Percentiles rank a stretch among this genome's conserved stretches.
phyloP scores from a whole-genome alignment of 257 asterid genomes.

The Thymus quinquecostatus region DNA sequence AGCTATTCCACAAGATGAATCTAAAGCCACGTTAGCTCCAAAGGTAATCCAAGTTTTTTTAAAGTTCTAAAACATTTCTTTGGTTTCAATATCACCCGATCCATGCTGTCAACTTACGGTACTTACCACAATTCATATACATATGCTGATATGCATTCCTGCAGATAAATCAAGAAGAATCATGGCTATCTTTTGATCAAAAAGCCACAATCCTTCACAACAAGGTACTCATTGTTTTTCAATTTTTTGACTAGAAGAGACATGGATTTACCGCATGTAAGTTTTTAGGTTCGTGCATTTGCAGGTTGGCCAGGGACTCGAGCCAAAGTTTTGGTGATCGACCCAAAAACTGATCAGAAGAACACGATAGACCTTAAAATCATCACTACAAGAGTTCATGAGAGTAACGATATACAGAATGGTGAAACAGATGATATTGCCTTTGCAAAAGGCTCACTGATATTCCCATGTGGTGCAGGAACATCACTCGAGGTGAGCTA shows the following conservation, averaged over 20 bases:
- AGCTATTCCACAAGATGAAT: conserved; percentile 79
- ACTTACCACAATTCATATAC: too few relatives aligned
- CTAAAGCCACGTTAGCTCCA: conserved; percentile 84
- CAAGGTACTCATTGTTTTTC: conserved; percentile 57
- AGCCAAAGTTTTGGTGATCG: conserved; percentile 60
- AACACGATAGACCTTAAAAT: conserved; percentile 68
- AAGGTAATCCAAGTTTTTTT: conserved; percentile 51
- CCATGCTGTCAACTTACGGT: not conserved
- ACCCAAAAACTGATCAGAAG: conserved; percentile 44
- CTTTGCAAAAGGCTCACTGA: conserved; percentile 65
- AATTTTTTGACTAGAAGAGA: conserved; percentile 12
- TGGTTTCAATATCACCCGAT: not conserved
- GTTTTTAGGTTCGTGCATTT: conserved; percentile 95
- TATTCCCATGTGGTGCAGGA: conserved; percentile 72
- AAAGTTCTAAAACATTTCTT: not conserved
- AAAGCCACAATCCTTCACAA: conserved; percentile 81
- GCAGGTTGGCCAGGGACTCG: conserved; percentile 99
- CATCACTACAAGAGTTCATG: conserved; percentile 69
- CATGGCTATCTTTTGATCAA: conserved; percentile 78
- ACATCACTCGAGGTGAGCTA: conserved; percentile 80
- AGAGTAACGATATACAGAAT: conserved; percentile 35
- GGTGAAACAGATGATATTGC: conserved; percentile 53
- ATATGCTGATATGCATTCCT: not conserved
- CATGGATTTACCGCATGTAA: conserved; percentile 43
- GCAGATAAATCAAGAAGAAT: conserved; percentile 85